These are phyloP conservation scores for Calonectria naviculata DNA, from an alignment of 2,329 filamentous ascomycete species.

Conservation along the genomic window DNA sequence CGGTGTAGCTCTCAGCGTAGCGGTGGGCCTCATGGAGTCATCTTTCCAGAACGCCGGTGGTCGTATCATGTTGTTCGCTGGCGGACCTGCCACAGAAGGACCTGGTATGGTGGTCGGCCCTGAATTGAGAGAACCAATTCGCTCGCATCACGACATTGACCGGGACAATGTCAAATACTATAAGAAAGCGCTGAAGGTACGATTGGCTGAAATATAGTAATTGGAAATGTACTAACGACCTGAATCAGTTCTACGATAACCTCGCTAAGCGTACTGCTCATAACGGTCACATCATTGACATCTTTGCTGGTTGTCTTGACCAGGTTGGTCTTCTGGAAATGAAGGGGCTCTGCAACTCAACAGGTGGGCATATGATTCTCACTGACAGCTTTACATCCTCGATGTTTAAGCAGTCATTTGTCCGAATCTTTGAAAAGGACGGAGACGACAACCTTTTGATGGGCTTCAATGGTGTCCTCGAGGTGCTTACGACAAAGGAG, in stretches of 20 bases:
- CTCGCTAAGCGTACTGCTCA: constrained; percentile 94
- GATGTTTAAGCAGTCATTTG: constrained; percentile 99
- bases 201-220: constrained; percentile 25
- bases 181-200: constrained; percentile 96
- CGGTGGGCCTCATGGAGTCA: constrained; percentile 90
- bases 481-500: constrained; percentile 97
- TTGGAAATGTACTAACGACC: constrained; percentile 37
- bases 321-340: constrained; percentile 98
- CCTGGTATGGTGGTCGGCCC: constrained; percentile 97
- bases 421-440: constrained; percentile 97
- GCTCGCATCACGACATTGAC: constrained; percentile 98
- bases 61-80: constrained; percentile 97
- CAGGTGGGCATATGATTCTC: constrained; percentile 97
- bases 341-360: constrained; percentile 96
- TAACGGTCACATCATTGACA: constrained; percentile 97
- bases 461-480: constrained; percentile 97
- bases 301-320: constrained; percentile 96
- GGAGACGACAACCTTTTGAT: constrained; percentile 93
- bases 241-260: constrained; percentile 85
- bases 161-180: constrained; percentile 99
- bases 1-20: constrained; percentile 95
- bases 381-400: constrained; percentile 99
- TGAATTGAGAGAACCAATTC: constrained; percentile 94
- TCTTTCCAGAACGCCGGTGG: constrained; percentile 96
- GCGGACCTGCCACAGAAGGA: constrained; percentile 93